Base-by-base conservation (phyloP, 331 rosid genomes). In the Cydonia oblonga region DNA sequence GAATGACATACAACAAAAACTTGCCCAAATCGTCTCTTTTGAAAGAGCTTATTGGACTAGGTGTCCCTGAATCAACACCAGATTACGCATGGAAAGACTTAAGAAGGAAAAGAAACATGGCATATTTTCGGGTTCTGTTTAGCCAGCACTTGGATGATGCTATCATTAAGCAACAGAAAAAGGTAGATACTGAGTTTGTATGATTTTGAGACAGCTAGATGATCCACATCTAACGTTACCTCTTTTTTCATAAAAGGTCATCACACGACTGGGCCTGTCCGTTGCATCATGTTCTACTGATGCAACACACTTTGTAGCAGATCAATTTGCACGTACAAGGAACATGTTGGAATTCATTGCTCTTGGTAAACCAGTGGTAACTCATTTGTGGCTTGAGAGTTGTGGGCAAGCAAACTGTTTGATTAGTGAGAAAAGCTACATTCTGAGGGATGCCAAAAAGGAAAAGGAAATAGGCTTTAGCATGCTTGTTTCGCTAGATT, bases 261-360 rank as follows among this genome's bases (percentile, higher is more conserved):
- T 81, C 29, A 56, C 81, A 16, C 80, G 90, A 46, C 71, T 90
- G 75, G 90, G 89, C 71, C 52, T 88, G 62, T 79, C 90, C 9
- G 20, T 84, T 71, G 95, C 83, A 3, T 77, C 90, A 62, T 70
- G 81, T 78, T 78, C 90, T 22, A 68, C 23, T 83, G 89, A 86
- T 70, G 92, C 95, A 71, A 86, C 95, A 32, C 92, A 90, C 82
- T 90, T 90, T 74, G 51, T 90, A 56, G 88, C 95, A 25, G 87
- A 90, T 81, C 85, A 82, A 82, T 90, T 90, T 73, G 82, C 84
- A 49, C 90, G 95, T 23, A 86, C 95, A 78, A 81, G 80, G 80
- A 90, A 90, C 82, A 90, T 90, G 96, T 79, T 90, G 86, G 96
- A 88, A 85, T 54, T 80, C 69, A 87, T 90, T 75, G 95, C 96